phyloP scores from a whole-genome alignment of 352 stramenopile species.

The Pythium oligandrum region DNA sequence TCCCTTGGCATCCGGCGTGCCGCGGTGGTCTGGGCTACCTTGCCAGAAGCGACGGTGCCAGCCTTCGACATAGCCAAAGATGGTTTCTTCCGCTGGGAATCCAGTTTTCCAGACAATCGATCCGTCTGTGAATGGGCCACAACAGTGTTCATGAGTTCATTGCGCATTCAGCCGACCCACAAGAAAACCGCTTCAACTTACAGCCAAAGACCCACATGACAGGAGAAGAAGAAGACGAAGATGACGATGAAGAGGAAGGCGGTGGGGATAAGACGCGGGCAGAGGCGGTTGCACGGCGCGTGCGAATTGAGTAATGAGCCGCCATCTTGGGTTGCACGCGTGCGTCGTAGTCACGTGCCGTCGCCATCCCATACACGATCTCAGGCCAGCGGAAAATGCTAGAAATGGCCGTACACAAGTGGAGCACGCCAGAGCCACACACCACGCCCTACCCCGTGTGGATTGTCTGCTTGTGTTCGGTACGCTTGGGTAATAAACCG shows the following conservation, averaged over 20 bases:
- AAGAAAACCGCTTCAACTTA: slow-evolving; percentile 1
- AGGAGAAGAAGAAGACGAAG: neutral
- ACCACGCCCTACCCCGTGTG: too few species aligned
- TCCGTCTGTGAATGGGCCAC: slow-evolving; percentile 22
- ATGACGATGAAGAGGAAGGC: neutral
- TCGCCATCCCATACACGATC: too few species aligned
- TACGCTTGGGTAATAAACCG: too few species aligned
- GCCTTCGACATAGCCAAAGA: slow-evolving; percentile 77
- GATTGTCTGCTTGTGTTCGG: too few species aligned
- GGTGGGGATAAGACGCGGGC: neutral
- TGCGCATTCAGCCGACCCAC: neutral
- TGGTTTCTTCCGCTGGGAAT: slow-evolving; percentile 57
- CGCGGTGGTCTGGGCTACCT: slow-evolving; percentile 83
- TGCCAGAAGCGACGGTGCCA: slow-evolving; percentile 89
- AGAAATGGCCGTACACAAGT: neutral
- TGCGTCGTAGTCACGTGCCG: too few species aligned
- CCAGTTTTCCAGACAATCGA: slow-evolving; percentile 80
- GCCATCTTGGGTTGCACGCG: too few species aligned
- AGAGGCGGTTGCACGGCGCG: too few species aligned
- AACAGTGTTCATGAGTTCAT: neutral
- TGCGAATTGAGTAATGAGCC: too few species aligned
- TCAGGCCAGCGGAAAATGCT: neutral
- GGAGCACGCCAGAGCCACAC: too few species aligned
- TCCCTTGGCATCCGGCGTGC: slow-evolving; percentile 64
- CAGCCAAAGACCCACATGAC: slow-evolving; percentile 82